Percentiles rank a stretch among this genome's conserved stretches.
Evolutionary conservation across 2,329 filamentous ascomycete genomes (phyloP).

Genomic region (Aschersonia sp.): DNA sequence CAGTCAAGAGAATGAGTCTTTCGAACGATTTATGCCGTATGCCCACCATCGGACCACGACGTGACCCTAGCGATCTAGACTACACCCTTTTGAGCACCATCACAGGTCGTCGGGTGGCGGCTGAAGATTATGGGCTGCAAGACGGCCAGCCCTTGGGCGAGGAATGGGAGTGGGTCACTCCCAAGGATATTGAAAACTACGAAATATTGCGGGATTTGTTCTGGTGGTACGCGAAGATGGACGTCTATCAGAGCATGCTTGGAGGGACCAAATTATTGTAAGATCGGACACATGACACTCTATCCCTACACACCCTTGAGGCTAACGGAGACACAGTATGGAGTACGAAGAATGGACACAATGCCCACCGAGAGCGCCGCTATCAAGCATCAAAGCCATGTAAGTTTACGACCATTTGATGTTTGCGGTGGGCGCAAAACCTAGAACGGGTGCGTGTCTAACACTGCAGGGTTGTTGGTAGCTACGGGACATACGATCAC

Average conservation of each 20-base stretch:
- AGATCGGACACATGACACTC: neutral
- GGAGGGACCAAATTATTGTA: constrained; percentile 78
- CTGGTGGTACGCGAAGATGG: constrained; percentile 96
- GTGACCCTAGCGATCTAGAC: constrained; percentile 25
- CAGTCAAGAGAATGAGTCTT: constrained; percentile 33
- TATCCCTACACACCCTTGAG: neutral
- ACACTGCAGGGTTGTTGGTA: constrained; percentile 12
- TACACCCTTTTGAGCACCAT: constrained; percentile 25
- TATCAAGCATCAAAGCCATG: constrained; percentile 63
- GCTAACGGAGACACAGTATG: constrained; percentile 39
- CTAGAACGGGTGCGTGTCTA: neutral
- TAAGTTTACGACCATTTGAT: constrained; percentile 20
- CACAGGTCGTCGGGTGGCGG: constrained; percentile 22
- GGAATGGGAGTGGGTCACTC: constrained; percentile 17
- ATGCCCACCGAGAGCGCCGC: constrained; percentile 69
- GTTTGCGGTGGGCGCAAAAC: no score
- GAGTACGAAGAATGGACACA: constrained; percentile 72
- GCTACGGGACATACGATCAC: constrained; percentile 84
- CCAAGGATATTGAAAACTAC: constrained; percentile 62
- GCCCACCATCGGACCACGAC: constrained; percentile 2
- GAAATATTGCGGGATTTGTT: constrained; percentile 75
- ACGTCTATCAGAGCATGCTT: constrained; percentile 78
- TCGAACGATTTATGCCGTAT: constrained; percentile 5
- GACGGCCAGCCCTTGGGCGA: constrained; percentile 13
- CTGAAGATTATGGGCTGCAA: constrained; percentile 22